Percentiles rank a stretch among this genome's conserved stretches.
phyloP scores from a whole-genome alignment of 179 eudicot genomes.

The Heliamphora ciliata region DNA sequence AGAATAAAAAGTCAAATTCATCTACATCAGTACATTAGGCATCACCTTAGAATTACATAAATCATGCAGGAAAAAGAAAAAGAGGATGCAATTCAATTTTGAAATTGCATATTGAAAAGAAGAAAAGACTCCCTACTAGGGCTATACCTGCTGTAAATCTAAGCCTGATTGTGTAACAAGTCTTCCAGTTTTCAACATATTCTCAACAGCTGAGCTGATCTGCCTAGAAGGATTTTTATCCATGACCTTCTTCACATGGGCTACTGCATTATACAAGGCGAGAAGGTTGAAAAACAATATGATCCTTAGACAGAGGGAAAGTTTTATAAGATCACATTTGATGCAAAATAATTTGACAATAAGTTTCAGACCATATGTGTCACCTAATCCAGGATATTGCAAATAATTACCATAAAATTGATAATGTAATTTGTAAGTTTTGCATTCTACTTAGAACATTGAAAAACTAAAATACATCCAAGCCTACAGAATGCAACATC shows the following conservation, averaged over 20 bases:
- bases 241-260: conserved; percentile 53
- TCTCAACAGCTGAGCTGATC: conserved; percentile 61
- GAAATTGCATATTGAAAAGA: not conserved
- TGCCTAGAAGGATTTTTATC: conserved; percentile 47
- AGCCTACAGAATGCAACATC: not conserved
- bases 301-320: not conserved
- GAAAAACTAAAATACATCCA: not conserved
- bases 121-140: not conserved
- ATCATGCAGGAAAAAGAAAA: not conserved
- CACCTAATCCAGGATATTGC: not conserved
- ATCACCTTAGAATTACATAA: not conserved
- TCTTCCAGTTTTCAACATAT: conserved; percentile 82
- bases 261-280: conserved; percentile 36
- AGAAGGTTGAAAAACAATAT: conserved; percentile 11
- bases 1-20: not conserved
- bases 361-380: not conserved
- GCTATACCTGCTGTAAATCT: conserved; percentile 77
- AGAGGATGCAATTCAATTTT: not conserved
- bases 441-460: not conserved
- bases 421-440: not conserved
- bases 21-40: not conserved
- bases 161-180: conserved; percentile 55
- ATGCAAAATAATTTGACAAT: not conserved
- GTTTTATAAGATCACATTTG: not conserved
- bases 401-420: not conserved